Evolutionary conservation across 169 alveolate species (phyloP).

Genomic region (Ichthyophthirius multifiliis): DNA sequence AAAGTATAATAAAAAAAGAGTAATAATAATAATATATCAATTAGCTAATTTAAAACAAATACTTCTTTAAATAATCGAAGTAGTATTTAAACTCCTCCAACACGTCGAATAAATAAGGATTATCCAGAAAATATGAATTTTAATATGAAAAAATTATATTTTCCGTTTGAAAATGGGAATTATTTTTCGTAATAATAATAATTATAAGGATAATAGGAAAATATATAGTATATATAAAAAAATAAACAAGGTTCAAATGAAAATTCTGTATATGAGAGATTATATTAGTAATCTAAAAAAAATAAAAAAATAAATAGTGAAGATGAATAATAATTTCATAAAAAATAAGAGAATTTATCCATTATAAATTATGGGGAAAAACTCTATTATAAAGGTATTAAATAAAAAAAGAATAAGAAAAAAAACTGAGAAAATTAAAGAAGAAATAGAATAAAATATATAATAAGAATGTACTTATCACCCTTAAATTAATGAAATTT

Average conservation of each 20-base stretch:
- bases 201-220: neutral
- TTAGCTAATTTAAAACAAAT: too few relatives aligned
- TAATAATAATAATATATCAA: too few relatives aligned
- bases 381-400: neutral
- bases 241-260: too few relatives aligned
- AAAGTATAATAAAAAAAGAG: too few relatives aligned
- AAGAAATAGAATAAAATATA: neutral
- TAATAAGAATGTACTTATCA: neutral
- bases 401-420: neutral
- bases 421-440: neutral
- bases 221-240: too few relatives aligned
- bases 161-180: neutral
- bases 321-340: neutral
- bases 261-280: too few relatives aligned
- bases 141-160: neutral
- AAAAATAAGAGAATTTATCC: neutral
- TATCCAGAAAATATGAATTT: neutral
- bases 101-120: neutral
- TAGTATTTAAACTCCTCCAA: neutral
- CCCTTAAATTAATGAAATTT: constrained; percentile 11
- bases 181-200: neutral
- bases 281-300: neutral
- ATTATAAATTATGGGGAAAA: neutral
- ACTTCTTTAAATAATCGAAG: neutral
- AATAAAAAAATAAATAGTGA: too few relatives aligned